Conservation (phyloP, 2,329 filamentous ascomycete genomes). For the Lecanicillium sp. region DNA sequence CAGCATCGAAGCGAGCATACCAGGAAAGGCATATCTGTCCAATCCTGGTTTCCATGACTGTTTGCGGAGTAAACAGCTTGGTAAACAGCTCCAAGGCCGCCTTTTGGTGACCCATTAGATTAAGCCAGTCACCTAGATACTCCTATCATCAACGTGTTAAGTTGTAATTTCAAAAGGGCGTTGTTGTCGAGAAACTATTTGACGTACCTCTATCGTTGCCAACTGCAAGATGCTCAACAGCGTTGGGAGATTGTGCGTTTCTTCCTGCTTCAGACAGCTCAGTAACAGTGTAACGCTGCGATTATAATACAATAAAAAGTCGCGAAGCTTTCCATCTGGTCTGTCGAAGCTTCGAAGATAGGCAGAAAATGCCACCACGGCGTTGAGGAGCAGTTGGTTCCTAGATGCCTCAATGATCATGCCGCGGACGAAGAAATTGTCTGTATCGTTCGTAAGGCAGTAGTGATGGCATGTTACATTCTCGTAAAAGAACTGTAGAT, state of each 20-base stretch:
- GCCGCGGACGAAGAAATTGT: slow-evolving; percentile 66
- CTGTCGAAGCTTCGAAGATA: slow-evolving; percentile 74
- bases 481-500: slow-evolving; percentile 71
- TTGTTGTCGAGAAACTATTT: background rate
- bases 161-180: background rate
- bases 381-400: slow-evolving; percentile 76
- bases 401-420: slow-evolving; percentile 67
- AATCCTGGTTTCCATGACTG: slow-evolving; percentile 63
- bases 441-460: slow-evolving; percentile 63
- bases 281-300: slow-evolving; percentile 75
- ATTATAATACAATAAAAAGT: slow-evolving; percentile 87
- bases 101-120: slow-evolving; percentile 85
- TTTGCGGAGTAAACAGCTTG: slow-evolving; percentile 70
- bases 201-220: slow-evolving; percentile 79
- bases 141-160: slow-evolving; percentile 51
- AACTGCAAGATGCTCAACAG: slow-evolving; percentile 85
- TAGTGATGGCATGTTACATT: slow-evolving; percentile 81
- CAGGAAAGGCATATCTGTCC: slow-evolving; percentile 73
- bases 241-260: slow-evolving; percentile 66
- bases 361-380: slow-evolving; percentile 79
- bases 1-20: slow-evolving; percentile 86
- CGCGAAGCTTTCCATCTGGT: slow-evolving; percentile 65
- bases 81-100: slow-evolving; percentile 79
- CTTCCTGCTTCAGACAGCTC: slow-evolving; percentile 61
- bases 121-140: slow-evolving; percentile 92